phyloP scores from a whole-genome alignment of 495 filamentous ascomycete genomes.

The Lasiosphaeria miniovina region DNA sequence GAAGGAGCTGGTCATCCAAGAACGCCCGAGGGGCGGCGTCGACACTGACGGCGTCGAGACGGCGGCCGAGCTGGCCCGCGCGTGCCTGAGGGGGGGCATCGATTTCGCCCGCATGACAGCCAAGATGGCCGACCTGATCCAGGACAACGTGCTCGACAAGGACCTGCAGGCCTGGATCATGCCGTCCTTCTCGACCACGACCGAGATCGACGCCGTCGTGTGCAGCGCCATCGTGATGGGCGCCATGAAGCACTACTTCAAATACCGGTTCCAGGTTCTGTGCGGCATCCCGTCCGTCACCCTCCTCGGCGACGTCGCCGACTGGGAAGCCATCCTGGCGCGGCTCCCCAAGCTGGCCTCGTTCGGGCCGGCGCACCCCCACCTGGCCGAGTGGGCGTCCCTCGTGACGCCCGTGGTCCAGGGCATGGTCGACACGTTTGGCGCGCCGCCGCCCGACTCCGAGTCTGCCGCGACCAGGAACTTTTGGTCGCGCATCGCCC shows the following conservation, averaged over 20 bases:
- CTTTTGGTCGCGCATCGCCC: background rate
- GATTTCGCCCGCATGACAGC: slow-evolving; percentile 1
- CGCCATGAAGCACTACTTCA: slow-evolving; percentile 29
- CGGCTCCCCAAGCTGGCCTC: background rate
- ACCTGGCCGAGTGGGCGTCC: background rate
- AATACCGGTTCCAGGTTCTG: slow-evolving; percentile 8
- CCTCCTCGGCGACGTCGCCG: slow-evolving; percentile 29
- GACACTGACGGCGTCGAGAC: background rate
- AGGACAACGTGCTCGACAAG: slow-evolving; percentile 24
- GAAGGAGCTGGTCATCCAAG: background rate
- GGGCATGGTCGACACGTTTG: slow-evolving; percentile 1
- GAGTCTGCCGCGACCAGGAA: too few species aligned
- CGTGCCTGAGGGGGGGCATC: too few species aligned
- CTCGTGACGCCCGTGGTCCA: background rate
- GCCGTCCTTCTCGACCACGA: slow-evolving; percentile 37
- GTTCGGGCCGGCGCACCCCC: background rate
- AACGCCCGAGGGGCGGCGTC: background rate
- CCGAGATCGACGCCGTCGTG: slow-evolving; percentile 24
- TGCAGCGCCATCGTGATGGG: slow-evolving; percentile 35
- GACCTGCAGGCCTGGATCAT: slow-evolving; percentile 28
- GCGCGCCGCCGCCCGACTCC: background rate
- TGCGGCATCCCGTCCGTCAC: slow-evolving; percentile 42
- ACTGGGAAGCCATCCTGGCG: slow-evolving; percentile 28
- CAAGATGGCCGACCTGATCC: slow-evolving; percentile 1
- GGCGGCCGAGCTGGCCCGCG: too few species aligned